Conservation (phyloP, 805 yeast genomes). For the Yamadazyma insecticola region DNA sequence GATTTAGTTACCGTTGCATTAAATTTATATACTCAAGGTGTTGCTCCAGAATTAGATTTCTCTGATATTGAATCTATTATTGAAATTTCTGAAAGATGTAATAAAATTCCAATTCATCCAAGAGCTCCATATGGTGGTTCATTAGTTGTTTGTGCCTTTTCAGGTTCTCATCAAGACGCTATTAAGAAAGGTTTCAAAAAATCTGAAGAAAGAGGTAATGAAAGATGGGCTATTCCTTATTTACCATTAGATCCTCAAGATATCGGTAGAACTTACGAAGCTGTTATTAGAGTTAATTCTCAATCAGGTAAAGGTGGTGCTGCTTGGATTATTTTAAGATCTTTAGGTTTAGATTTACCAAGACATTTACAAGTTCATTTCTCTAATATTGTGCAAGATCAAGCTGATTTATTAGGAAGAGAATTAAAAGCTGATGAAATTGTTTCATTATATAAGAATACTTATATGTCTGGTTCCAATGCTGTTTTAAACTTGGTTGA, state of each 20-base stretch:
- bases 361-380: conserved; percentile 66
- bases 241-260: conserved; percentile 79
- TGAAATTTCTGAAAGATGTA: conserved; percentile 69
- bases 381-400: conserved; percentile 57
- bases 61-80: conserved; percentile 64
- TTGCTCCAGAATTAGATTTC: conserved; percentile 66
- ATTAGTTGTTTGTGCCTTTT: conserved; percentile 72
- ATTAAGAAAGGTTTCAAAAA: conserved; percentile 59
- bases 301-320: conserved; percentile 91
- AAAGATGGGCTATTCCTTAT: conserved; percentile 65
- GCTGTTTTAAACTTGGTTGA: conserved; percentile 33
- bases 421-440: conserved; percentile 69
- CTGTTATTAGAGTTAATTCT: conserved; percentile 77
- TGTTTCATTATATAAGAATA: conserved; percentile 47
- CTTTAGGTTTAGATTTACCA: conserved; percentile 71
- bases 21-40: conserved; percentile 76
- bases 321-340: conserved; percentile 72
- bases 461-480: conserved; percentile 43
- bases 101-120: conserved; percentile 68
- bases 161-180: conserved; percentile 71
- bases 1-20: conserved; percentile 72
- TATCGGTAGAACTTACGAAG: conserved; percentile 76
- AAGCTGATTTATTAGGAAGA: conserved; percentile 63
- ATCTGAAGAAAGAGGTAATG: conserved; percentile 41
- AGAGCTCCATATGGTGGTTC: conserved; percentile 83